Evolutionary conservation across 805 yeast species (phyloP), one percentile per base, ranked within the genome.

Genomic region (Candida palmyrensis): DNA sequence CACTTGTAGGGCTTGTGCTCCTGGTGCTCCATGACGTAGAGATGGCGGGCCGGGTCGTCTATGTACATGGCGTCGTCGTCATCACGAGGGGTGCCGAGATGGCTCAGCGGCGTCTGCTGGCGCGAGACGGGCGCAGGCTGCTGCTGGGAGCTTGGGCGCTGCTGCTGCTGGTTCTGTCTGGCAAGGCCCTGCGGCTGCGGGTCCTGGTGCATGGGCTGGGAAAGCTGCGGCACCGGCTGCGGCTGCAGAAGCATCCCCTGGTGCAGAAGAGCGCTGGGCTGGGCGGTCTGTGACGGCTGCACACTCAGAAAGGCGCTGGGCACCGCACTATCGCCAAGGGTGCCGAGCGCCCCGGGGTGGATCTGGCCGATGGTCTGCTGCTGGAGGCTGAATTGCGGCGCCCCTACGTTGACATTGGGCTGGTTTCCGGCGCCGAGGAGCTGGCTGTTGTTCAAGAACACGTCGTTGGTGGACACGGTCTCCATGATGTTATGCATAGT

Each of bases 1-100:
- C 98, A 92, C 57, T 83, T 88, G 66, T 82, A 92, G 19, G 98
- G 98, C 58, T 92, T 81, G 55, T 87, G 84, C 47, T 89, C 96
- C 38, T 85, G 89, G 41, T 79, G 81, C 59, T 89, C 97, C 68
- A 85, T 80, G 21, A 89, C 96, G 53, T 92, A 90, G 38, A 90
- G 63, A 53, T 89, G 92, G 43, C 97, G 74, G 1, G 97, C 96
- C 0, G 97, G 98, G 57, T 92, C 97, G 59, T 90, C 97, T 31
- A 92, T 89, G 57, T 88, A 88, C 68, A 82, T 80, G 37, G 79
- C 79, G 44, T 71, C 76, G 40, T 77, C 79, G 32, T 74, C 78
- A 37, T 79, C 86, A 26, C 39, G 66, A 23, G 66, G 63, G 33
- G 58, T 51, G 9, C 23, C 23, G 10, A 21, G 23, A 21, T 21